phyloP scores from a whole-genome alignment of 495 filamentous ascomycete species.

The Bryoglossum gracile region DNA sequence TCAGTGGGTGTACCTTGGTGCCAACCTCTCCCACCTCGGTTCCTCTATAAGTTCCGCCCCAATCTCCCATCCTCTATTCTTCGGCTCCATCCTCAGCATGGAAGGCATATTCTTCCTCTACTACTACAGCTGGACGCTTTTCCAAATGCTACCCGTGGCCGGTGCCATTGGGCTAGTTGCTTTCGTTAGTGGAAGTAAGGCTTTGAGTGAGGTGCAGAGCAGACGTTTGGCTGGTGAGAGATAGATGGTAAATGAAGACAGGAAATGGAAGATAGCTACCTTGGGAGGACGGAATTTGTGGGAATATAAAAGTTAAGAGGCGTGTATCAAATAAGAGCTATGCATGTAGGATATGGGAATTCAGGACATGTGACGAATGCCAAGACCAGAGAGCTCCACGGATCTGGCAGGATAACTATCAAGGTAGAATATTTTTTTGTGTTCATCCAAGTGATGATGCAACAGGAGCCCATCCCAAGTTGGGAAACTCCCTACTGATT shows the following conservation, averaged over 20 bases:
- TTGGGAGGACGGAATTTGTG: no score
- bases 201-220: constrained; percentile 85
- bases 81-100: constrained; percentile 70
- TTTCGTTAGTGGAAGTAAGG: constrained; percentile 85
- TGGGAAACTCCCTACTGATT: no score
- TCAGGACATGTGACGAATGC: background rate
- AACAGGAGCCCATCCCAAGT: no score
- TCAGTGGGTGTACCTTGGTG: constrained; percentile 76
- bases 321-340: background rate
- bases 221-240: constrained; percentile 74
- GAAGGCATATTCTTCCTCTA: constrained; percentile 94
- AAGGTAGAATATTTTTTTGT: no score
- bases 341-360: background rate
- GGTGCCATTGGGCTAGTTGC: constrained; percentile 58
- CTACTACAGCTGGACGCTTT: constrained; percentile 88
- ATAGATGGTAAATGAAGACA: no score
- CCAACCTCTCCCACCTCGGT: constrained; percentile 75
- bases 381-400: no score
- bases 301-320: constrained; percentile 8
- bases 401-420: no score
- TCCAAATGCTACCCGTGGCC: constrained; percentile 75
- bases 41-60: constrained; percentile 66
- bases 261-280: no score
- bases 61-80: constrained; percentile 27
- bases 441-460: no score